These are phyloP conservation scores for Calocera viscosa DNA, from an alignment of 768 basidiomycete species.

Conservation along the genomic window DNA sequence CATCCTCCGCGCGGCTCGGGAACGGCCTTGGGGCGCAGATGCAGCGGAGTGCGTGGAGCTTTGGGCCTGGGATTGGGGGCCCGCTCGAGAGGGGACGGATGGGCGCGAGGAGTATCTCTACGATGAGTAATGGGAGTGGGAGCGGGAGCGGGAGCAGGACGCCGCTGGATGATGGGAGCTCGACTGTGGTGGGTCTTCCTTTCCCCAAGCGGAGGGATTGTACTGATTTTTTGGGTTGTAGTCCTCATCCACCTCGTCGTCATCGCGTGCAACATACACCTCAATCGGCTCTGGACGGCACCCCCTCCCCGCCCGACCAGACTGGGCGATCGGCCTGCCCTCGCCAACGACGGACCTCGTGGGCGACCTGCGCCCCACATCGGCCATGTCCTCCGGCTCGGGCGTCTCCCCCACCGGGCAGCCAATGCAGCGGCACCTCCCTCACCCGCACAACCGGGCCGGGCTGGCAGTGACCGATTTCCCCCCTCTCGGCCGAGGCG, in stretches of 20 bases:
- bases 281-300: constrained; percentile 64
- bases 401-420: not conserved
- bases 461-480: not conserved
- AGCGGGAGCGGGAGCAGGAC: constrained; percentile 40
- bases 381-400: constrained; percentile 3
- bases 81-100: constrained; percentile 8
- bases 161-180: constrained; percentile 62
- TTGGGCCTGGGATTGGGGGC: not conserved
- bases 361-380: not conserved
- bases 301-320: constrained; percentile 69
- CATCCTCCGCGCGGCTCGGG: too few species aligned
- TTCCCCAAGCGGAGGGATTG: constrained; percentile 8
- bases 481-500: constrained; percentile 24
- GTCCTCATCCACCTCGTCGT: constrained; percentile 34
- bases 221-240: not conserved
- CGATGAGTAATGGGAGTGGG: constrained; percentile 12
- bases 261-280: constrained; percentile 63
- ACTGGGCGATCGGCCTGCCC: constrained; percentile 71
- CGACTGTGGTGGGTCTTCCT: constrained; percentile 50
- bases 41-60: constrained; percentile 51
- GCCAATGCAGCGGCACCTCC: not conserved
- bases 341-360: not conserved
- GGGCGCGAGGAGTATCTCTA: constrained; percentile 12
- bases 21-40: constrained; percentile 28
- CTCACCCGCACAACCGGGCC: constrained; percentile 13